Conservation (phyloP, 2,329 filamentous ascomycete genomes). For the Pseudocercospora cruenta region DNA sequence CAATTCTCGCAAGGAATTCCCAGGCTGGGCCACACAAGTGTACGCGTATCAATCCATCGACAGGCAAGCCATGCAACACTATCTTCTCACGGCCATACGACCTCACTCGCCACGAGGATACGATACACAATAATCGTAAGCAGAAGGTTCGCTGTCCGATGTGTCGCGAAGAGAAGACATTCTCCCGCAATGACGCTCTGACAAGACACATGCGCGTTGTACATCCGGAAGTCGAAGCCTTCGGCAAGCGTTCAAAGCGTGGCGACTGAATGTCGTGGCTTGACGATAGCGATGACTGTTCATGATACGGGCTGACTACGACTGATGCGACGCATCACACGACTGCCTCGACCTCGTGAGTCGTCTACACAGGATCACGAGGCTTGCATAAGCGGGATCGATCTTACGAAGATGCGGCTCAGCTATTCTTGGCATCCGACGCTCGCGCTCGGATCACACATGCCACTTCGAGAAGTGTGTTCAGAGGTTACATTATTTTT, state of each 20-base stretch:
- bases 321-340: not conserved
- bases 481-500: not conserved
- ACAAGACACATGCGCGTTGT: constrained; percentile 94
- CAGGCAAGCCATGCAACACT: constrained; percentile 91
- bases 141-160: constrained; percentile 91
- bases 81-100: constrained; percentile 96
- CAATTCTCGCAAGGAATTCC: constrained; percentile 69
- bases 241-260: constrained; percentile 63
- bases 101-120: constrained; percentile 93
- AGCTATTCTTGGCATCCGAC: constrained; percentile 13
- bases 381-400: constrained; percentile 15
- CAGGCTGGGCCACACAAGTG: constrained; percentile 94
- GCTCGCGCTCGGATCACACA: not conserved
- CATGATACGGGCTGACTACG: constrained; percentile 1
- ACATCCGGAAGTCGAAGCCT: constrained; percentile 83
- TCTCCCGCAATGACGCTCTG: constrained; percentile 90
- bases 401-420: constrained; percentile 16
- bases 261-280: constrained; percentile 30
- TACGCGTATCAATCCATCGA: constrained; percentile 90
- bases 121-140: constrained; percentile 93
- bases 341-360: not conserved
- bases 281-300: not conserved
- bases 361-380: constrained; percentile 1
- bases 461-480: not conserved
- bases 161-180: constrained; percentile 95